These are phyloP conservation scores for Alternaria gansuensis DNA, from an alignment of 2,329 filamentous ascomycete genomes.

Conservation along the genomic window DNA sequence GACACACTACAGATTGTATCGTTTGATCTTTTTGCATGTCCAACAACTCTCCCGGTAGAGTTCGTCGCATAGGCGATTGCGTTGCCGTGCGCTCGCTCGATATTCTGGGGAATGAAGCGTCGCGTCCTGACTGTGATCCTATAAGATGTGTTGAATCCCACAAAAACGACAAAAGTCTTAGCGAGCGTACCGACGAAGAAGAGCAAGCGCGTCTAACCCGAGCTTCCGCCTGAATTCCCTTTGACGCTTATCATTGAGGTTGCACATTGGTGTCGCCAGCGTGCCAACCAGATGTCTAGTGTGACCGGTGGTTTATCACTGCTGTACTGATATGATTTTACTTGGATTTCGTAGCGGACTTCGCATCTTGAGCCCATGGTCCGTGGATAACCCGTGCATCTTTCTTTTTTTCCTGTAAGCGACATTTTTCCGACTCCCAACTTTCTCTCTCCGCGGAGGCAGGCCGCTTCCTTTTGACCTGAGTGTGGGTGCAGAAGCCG, in stretches of 20 bases:
- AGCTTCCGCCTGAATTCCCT: no score
- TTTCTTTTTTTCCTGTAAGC: slow-evolving; percentile 1
- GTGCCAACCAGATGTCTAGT: not conserved
- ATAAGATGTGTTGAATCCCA: not conserved
- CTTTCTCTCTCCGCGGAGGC: not conserved
- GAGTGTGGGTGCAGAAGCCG: not conserved
- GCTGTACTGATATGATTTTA: not conserved
- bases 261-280: not conserved
- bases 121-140: not conserved
- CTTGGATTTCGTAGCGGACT: no score
- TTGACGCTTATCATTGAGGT: no score
- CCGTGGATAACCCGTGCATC: not conserved
- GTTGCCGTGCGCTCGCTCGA: not conserved
- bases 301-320: not conserved
- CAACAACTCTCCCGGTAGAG: not conserved
- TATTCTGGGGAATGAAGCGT: not conserved
- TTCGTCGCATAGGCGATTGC: no score
- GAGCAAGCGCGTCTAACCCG: no score
- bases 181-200: not conserved
- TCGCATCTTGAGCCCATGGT: not conserved
- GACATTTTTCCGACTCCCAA: not conserved
- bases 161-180: not conserved
- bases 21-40: not conserved
- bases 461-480: not conserved
- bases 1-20: not conserved